phyloP scores from a whole-genome alignment of 2,329 filamentous ascomycete species.

The Apiospora phragmitis region DNA sequence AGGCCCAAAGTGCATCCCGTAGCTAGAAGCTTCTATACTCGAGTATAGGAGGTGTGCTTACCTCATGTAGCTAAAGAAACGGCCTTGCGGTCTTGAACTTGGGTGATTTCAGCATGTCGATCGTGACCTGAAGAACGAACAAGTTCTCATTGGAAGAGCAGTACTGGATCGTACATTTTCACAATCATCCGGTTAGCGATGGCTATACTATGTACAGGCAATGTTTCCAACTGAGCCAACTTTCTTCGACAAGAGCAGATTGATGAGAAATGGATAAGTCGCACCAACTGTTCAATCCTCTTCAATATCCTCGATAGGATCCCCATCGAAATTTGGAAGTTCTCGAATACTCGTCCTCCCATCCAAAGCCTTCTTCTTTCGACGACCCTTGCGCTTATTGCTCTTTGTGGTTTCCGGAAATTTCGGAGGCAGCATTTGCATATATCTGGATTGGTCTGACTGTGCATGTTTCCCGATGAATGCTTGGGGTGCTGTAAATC shows the following conservation, averaged over 20 bases:
- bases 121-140: neutral
- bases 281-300: neutral
- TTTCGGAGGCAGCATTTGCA: neutral
- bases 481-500: conserved; percentile 10
- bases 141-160: neutral
- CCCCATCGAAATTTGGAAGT: conserved; percentile 16
- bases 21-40: neutral
- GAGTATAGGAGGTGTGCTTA: neutral
- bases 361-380: conserved; percentile 7
- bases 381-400: neutral
- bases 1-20: neutral
- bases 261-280: neutral
- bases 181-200: neutral
- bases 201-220: neutral
- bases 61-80: neutral
- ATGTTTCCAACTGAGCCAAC: neutral
- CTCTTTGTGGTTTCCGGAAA: neutral
- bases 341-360: conserved; percentile 14
- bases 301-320: conserved; percentile 17
- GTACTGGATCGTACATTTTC: neutral
- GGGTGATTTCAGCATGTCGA: neutral
- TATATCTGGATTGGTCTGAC: neutral
- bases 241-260: neutral
- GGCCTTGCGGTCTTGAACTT: neutral
- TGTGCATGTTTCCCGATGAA: conserved; percentile 13